Conservation (phyloP, 768 basidiomycete genomes). For the Austroboletus festivus region DNA sequence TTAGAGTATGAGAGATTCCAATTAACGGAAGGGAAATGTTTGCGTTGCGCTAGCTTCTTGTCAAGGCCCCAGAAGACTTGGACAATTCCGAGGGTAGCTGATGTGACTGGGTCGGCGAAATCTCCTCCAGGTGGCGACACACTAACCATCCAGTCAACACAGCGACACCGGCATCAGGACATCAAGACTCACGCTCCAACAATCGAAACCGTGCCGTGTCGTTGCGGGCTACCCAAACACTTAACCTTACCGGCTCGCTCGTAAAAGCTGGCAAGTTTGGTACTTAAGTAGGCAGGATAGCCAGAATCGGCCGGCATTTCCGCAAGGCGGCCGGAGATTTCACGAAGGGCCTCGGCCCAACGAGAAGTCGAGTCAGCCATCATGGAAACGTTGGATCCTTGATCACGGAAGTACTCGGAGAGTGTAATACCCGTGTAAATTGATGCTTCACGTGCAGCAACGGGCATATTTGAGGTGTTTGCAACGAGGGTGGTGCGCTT, state of each 20-base stretch:
- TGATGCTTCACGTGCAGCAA: conserved; percentile 97
- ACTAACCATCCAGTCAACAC: conserved; percentile 39
- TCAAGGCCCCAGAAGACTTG: conserved; percentile 99
- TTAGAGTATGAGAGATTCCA: conserved; percentile 99
- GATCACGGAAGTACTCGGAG: conserved; percentile 99
- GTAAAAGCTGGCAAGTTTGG: conserved; percentile 97
- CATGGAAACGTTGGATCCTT: conserved; percentile 96
- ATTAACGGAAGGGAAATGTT: conserved; percentile 99
- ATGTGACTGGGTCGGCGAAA: conserved; percentile 97
- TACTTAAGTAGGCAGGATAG: conserved; percentile 94
- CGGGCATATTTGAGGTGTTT: conserved; percentile 99
- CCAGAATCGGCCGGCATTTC: conserved; percentile 99
- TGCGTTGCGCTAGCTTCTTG: conserved; percentile 97
- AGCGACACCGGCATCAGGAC: background rate
- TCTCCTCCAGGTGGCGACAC: conserved; percentile 99
- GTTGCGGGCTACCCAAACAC: conserved; percentile 83
- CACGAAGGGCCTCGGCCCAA: conserved; percentile 98
- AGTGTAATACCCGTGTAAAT: conserved; percentile 99
- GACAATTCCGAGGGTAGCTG: conserved; percentile 96
- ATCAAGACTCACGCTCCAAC: conserved; percentile 85
- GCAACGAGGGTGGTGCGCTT: conserved; percentile 98
- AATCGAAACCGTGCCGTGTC: conserved; percentile 94
- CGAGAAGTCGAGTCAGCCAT: conserved; percentile 99
- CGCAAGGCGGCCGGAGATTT: conserved; percentile 97
- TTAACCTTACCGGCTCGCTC: conserved; percentile 97